Conservation (phyloP, 768 basidiomycete genomes). For the Phanerodontia chrysosporium region DNA sequence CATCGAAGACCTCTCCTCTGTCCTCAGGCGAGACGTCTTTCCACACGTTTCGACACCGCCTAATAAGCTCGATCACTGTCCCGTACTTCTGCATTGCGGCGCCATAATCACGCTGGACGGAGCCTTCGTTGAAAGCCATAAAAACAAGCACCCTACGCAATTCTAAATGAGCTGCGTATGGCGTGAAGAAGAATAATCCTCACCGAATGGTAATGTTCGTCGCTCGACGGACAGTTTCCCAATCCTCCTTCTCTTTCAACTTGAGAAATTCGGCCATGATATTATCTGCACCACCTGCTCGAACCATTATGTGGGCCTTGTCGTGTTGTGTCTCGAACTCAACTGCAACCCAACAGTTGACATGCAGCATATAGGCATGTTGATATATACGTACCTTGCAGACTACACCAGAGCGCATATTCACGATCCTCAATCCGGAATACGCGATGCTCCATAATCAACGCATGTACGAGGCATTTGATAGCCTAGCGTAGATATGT, state of each 20-base stretch:
- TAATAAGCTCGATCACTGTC: slow-evolving; percentile 30
- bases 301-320: neutral
- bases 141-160: neutral
- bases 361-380: neutral
- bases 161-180: neutral
- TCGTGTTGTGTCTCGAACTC: neutral
- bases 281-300: neutral
- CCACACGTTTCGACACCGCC: slow-evolving; percentile 39
- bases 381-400: neutral
- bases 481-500: neutral
- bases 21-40: slow-evolving; percentile 31
- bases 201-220: neutral
- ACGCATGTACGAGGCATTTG: neutral
- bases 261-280: neutral
- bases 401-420: neutral
- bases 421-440: neutral
- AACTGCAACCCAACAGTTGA: neutral
- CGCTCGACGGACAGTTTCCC: neutral
- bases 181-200: neutral
- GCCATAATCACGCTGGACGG: neutral
- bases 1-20: slow-evolving; percentile 39
- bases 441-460: neutral
- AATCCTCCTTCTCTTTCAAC: neutral
- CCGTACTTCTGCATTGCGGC: slow-evolving; percentile 9
- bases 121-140: neutral